Evolutionary conservation across 2,329 filamentous ascomycete genomes (phyloP).

Genomic region (Neonectria sp.): DNA sequence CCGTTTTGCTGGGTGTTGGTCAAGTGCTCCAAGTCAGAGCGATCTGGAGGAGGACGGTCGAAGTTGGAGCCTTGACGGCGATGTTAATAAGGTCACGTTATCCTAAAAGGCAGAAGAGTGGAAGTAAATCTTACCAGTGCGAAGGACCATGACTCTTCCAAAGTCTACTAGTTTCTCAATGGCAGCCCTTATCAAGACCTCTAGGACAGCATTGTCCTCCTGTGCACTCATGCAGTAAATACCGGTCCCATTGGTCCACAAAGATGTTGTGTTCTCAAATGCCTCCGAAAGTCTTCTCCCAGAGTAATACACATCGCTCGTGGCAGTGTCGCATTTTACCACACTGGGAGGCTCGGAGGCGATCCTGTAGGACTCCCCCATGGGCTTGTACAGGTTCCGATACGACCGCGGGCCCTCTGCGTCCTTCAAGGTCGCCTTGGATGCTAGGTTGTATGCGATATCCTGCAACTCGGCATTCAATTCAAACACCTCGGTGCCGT

Average conservation of each 20-base stretch:
- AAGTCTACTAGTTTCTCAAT: conserved; percentile 74
- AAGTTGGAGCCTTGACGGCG: conserved; percentile 72
- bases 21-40: conserved; percentile 72
- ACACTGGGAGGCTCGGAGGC: conserved; percentile 68
- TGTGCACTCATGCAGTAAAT: conserved; percentile 80
- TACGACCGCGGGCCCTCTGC: conserved; percentile 65
- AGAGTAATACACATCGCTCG: conserved; percentile 81
- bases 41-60: conserved; percentile 75
- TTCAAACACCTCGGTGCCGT: conserved; percentile 81
- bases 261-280: conserved; percentile 74
- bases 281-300: conserved; percentile 72
- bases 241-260: conserved; percentile 78
- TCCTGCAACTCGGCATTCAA: conserved; percentile 72
- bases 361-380: conserved; percentile 56
- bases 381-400: conserved; percentile 65
- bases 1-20: conserved; percentile 73
- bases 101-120: neutral
- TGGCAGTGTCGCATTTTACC: conserved; percentile 76
- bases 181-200: conserved; percentile 74
- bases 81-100: conserved; percentile 1
- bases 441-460: conserved; percentile 66
- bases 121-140: conserved; percentile 62
- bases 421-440: conserved; percentile 67
- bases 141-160: conserved; percentile 76
- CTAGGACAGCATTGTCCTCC: conserved; percentile 80